Evolutionary conservation across 2,329 filamentous ascomycete species (phyloP).

Genomic region (Scedosporium dehoogii): DNA sequence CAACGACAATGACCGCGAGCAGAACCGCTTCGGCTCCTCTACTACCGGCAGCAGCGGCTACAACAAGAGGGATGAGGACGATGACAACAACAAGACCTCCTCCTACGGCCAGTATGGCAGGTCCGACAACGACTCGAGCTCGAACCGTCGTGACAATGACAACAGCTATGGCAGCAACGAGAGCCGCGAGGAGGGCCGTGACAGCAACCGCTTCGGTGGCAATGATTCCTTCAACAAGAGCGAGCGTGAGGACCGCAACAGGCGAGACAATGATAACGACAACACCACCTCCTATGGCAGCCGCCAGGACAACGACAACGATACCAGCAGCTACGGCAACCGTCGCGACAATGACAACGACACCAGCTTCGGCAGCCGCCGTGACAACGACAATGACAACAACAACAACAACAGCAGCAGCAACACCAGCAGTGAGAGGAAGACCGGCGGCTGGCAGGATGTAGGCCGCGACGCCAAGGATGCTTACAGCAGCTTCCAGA

Average conservation of each 20-base stretch:
- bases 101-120: constrained; percentile 12
- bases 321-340: constrained; percentile 1
- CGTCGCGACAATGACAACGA: not conserved
- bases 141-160: not conserved
- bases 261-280: not conserved
- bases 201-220: not conserved
- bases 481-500: constrained; percentile 9
- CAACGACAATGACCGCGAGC: too few relatives aligned
- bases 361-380: not conserved
- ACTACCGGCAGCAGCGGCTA: too few relatives aligned
- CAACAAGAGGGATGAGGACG: not conserved
- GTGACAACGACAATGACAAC: not conserved
- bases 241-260: too few relatives aligned
- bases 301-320: not conserved
- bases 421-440: constrained; percentile 6
- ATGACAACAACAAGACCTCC: not conserved
- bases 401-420: constrained; percentile 3
- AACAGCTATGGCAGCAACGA: not conserved
- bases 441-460: constrained; percentile 7
- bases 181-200: not conserved
- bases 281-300: constrained; percentile 1
- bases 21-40: too few relatives aligned
- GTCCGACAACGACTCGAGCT: constrained; percentile 1
- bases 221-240: not conserved
- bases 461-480: constrained; percentile 10